A percentile compares a stretch with the other conserved stretches of the same genome.
phyloP scores from a whole-genome alignment of 192 early-diverging fungal species.

The Coemansia sp. region DNA sequence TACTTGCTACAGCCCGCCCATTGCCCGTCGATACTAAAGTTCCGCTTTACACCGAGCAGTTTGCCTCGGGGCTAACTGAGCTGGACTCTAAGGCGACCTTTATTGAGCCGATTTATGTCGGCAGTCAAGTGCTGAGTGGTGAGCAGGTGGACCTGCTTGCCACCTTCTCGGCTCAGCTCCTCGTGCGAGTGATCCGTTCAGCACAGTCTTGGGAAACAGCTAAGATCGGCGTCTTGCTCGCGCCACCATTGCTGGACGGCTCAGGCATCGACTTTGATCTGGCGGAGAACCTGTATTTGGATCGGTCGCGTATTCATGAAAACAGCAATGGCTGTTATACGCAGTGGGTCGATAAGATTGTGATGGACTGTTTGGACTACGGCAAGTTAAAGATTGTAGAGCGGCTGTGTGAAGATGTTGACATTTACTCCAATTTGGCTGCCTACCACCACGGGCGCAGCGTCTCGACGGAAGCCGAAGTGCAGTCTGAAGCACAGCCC shows the following conservation, averaged over 20 bases:
- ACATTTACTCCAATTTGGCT: slow-evolving; percentile 37
- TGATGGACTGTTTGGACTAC: slow-evolving; percentile 47
- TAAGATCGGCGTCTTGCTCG: slow-evolving; percentile 61
- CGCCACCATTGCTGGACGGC: slow-evolving; percentile 47
- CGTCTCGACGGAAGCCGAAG: neutral
- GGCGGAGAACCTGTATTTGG: slow-evolving; percentile 20
- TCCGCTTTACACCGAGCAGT: slow-evolving; percentile 41
- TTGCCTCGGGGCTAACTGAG: slow-evolving; percentile 1
- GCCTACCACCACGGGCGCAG: slow-evolving; percentile 19
- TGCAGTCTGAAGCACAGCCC: neutral
- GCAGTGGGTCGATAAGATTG: slow-evolving; percentile 10
- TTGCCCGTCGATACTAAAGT: slow-evolving; percentile 29
- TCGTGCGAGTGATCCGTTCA: slow-evolving; percentile 55
- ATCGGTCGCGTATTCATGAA: slow-evolving; percentile 16
- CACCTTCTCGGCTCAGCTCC: slow-evolving; percentile 59
- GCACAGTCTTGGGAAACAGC: slow-evolving; percentile 56
- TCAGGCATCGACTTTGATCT: slow-evolving; percentile 34
- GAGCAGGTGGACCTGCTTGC: slow-evolving; percentile 53
- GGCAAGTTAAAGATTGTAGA: slow-evolving; percentile 42
- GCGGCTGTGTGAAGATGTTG: slow-evolving; percentile 23
- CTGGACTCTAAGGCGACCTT: slow-evolving; percentile 11
- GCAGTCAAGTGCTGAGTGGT: slow-evolving; percentile 26
- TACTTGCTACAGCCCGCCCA: slow-evolving; percentile 20
- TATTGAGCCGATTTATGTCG: slow-evolving; percentile 19
- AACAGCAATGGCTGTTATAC: neutral